Evolutionary conservation across 148 eudicot species (phyloP).

Genomic region (Camellia granthamiana): DNA sequence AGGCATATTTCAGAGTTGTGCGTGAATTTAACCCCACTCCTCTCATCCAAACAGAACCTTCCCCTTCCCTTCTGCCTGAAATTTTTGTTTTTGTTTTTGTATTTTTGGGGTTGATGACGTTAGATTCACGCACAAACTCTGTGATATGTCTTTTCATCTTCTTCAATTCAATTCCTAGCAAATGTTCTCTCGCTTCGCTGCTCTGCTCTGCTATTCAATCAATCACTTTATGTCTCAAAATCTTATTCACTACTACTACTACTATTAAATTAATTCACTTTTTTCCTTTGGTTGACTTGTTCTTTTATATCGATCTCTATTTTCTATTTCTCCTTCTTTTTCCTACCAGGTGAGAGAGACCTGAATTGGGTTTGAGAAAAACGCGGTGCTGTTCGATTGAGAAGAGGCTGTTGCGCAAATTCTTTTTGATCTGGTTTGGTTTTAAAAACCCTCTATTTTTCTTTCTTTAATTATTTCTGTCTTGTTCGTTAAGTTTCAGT

Average conservation of each 20-base stretch:
- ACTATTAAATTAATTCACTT: too few relatives aligned
- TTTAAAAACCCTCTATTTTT: background rate
- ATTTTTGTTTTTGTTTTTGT: too few relatives aligned
- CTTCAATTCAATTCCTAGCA: background rate
- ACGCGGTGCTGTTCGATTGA: background rate
- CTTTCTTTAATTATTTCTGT: background rate
- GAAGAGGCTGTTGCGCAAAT: background rate
- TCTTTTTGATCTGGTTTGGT: background rate
- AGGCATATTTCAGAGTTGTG: slow-evolving; percentile 19
- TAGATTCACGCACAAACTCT: slow-evolving; percentile 27
- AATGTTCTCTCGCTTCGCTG: background rate
- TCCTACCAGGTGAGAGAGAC: background rate
- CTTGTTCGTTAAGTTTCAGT: background rate
- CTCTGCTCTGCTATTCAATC: background rate
- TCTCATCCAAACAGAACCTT: too few relatives aligned
- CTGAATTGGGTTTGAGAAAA: background rate
- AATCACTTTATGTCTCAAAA: too few relatives aligned
- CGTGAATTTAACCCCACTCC: slow-evolving; percentile 13
- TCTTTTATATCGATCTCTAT: background rate
- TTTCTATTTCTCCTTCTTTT: too few relatives aligned
- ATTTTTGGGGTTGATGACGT: background rate
- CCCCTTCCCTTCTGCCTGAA: too few relatives aligned
- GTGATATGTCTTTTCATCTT: slow-evolving; percentile 17
- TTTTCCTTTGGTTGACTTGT: background rate
- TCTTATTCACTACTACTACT: background rate